Base-by-base conservation (phyloP, 176 grass and related monocot genomes). In the Oryza nivara region DNA sequence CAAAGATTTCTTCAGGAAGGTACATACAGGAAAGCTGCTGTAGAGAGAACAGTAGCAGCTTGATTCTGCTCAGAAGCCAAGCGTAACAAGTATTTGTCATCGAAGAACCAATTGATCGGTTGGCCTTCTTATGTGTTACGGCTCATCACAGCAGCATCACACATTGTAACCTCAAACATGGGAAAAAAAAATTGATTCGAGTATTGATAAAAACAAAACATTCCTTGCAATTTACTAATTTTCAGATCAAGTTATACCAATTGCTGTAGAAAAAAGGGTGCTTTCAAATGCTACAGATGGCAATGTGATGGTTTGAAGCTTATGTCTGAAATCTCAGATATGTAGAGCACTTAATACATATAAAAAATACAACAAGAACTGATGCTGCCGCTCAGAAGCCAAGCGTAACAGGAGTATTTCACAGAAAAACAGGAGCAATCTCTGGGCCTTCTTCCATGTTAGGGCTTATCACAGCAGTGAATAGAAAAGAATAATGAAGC, bases 11-110 rank as follows among this genome's bases (percentile, higher is more conserved):
- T 51, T 13, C 9, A 6, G 7, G 12, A 11, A 19, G 1, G 32
- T 5, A 51, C 0, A 76, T 5, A 23, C 0, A 61, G 48, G 2
- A 63, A 32, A 1, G 41, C 44, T 36, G 34, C 9, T 34, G 40
- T 54, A 43, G 5, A 70, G 6, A 69, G 3, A 60, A n/a, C 19
- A 20, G 9, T 20, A 11, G 58, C 14, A 9, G 10, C 3, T 54
- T 54, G 40, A 44, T 56, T 40, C 3, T 77, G 78, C 90, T 92
- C 93, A 95, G 88, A 95, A 95, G 93, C 90, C 90, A 92, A 95
- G 93, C 90, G 88, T 92, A 88, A 90, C 86, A 90, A 82, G 48
- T 14, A 80, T 76, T 90, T 84, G 84, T 68, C 26, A 78, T 70
- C 0, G 80, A 87, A 91, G 83, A 87, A 70, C 90, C 90, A 91